Percentiles rank a stretch among this genome's conserved stretches.
Conservation (phyloP, 2,329 filamentous ascomycete species). For the Scedosporium apiospermum region DNA sequence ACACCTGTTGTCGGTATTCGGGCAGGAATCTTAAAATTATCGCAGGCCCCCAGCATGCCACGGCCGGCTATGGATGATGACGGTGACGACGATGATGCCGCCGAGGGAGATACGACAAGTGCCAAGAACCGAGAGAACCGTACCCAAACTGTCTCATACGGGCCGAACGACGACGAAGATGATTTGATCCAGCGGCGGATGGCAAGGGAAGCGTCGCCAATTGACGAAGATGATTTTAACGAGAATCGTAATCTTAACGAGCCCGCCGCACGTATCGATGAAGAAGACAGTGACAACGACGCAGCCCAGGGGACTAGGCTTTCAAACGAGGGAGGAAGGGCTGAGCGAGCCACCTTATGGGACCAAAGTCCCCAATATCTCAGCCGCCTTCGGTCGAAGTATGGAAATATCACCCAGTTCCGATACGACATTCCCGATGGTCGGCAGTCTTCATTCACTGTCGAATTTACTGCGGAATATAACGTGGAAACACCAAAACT, state of each 20-base stretch:
- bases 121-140: conserved; percentile 69
- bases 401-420: conserved; percentile 64
- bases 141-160: conserved; percentile 76
- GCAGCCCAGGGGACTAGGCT: conserved; percentile 21
- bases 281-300: conserved; percentile 24
- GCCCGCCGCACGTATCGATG: conserved; percentile 12
- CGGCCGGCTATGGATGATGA: conserved; percentile 42
- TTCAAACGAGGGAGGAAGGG: conserved; percentile 9
- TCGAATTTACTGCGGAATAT: conserved; percentile 71
- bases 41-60: conserved; percentile 22
- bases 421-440: conserved; percentile 67
- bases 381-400: conserved; percentile 53
- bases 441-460: conserved; percentile 46
- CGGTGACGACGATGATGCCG: conserved; percentile 62
- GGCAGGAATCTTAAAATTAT: conserved; percentile 43
- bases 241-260: conserved; percentile 39
- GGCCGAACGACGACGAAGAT: conserved; percentile 87
- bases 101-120: conserved; percentile 67
- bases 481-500: conserved; percentile 75
- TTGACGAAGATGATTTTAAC: conserved; percentile 41
- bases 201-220: conserved; percentile 45
- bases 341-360: conserved; percentile 22
- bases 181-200: conserved; percentile 59
- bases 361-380: conserved; percentile 33
- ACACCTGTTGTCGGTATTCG: conserved; percentile 62